A percentile compares a stretch with the other conserved stretches of the same genome.
Conservation (phyloP, 1,284 basidiomycete species). For the Moniliophthora roreri region DNA sequence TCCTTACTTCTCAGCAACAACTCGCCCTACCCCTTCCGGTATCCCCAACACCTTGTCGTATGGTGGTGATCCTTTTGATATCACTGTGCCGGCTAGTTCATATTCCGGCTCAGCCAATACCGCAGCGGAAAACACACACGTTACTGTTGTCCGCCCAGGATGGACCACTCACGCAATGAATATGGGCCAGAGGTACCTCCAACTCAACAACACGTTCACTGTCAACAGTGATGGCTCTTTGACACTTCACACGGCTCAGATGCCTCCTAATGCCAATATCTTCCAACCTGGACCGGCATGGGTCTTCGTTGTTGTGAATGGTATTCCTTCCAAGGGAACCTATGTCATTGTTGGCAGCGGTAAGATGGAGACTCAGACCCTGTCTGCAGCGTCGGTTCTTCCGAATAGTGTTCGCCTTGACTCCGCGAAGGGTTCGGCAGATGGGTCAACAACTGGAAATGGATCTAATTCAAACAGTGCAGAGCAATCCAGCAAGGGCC, state of each 20-base stretch:
- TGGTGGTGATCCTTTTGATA: constrained; percentile 80
- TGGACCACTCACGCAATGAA: constrained; percentile 42
- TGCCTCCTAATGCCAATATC: constrained; percentile 70
- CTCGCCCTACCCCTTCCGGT: constrained; percentile 72
- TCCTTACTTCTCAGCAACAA: constrained; percentile 72
- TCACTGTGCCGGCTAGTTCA: constrained; percentile 59
- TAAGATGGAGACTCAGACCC: constrained; percentile 57
- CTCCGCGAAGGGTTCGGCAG: constrained; percentile 7
- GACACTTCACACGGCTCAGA: constrained; percentile 65
- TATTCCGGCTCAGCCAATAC: constrained; percentile 68
- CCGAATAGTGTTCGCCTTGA: constrained; percentile 24
- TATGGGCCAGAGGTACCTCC: constrained; percentile 53
- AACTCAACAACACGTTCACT: constrained; percentile 54
- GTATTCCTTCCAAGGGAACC: constrained; percentile 68
- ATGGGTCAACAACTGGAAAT: constrained; percentile 3
- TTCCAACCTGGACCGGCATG: constrained; percentile 76
- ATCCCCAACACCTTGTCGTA: constrained; percentile 78
- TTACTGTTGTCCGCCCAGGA: constrained; percentile 82
- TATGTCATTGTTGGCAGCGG: constrained; percentile 70
- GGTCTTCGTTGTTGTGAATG: constrained; percentile 69
- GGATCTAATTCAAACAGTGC: constrained; percentile 16
- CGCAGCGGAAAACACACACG: constrained; percentile 76
- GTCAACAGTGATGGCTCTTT: constrained; percentile 56
- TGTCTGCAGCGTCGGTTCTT: constrained; percentile 16
- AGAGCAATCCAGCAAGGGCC: constrained; percentile 8